Conservation (phyloP, 129 eudicot genomes). For the Heracleum sosnowskyi region DNA sequence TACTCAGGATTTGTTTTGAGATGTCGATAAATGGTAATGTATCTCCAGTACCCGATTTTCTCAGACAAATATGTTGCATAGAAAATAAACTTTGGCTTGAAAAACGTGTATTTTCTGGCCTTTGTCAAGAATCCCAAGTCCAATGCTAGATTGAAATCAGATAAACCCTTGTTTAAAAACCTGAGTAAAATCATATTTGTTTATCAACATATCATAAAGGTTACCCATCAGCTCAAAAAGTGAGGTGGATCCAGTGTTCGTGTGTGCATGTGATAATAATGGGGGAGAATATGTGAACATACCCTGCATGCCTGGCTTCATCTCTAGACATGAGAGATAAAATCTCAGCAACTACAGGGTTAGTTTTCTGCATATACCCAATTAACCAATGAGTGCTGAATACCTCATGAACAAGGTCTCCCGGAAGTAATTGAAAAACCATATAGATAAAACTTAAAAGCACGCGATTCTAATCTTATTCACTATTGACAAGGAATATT, state of each 20-base stretch:
- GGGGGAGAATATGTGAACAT: slow-evolving; percentile 14
- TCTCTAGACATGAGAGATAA: slow-evolving; percentile 99
- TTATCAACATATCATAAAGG: not conserved
- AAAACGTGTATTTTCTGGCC: slow-evolving; percentile 94
- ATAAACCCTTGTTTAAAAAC: slow-evolving; percentile 92
- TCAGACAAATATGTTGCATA: slow-evolving; percentile 94
- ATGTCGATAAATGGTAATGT: slow-evolving; percentile 94
- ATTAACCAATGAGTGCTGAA: not conserved
- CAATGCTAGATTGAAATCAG: slow-evolving; percentile 91
- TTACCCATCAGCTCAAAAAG: not conserved
- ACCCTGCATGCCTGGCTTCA: slow-evolving; percentile 99
- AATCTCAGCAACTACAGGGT: slow-evolving; percentile 97
- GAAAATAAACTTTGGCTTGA: slow-evolving; percentile 97
- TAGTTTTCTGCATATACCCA: slow-evolving; percentile 73
- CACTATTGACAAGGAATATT: not conserved
- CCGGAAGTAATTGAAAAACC: not conserved
- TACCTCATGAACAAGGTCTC: not conserved
- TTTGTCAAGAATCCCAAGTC: slow-evolving; percentile 96
- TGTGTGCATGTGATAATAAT: not conserved
- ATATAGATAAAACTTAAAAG: not conserved
- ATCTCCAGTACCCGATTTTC: slow-evolving; percentile 99
- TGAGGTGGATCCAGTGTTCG: not conserved
- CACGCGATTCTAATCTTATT: not conserved
- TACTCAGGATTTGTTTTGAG: slow-evolving; percentile 88
- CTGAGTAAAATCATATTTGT: slow-evolving; percentile 30